Conservation (phyloP, 148 eudicot genomes). For the Rhododendron vialii region DNA sequence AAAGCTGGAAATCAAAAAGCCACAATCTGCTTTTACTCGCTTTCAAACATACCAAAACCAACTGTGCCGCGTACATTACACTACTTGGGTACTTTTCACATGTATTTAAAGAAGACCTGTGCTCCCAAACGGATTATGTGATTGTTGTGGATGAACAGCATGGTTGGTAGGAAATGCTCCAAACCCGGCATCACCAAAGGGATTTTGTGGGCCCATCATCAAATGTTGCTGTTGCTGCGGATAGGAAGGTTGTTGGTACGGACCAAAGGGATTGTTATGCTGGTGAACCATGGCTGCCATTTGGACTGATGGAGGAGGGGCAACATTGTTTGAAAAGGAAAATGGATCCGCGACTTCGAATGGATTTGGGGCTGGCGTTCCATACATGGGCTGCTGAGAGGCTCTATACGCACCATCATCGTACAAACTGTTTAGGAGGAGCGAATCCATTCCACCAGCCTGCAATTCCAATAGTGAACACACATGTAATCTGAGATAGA, state of each 20-base stretch:
- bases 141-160: conserved; percentile 34
- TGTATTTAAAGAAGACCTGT: conserved; percentile 30
- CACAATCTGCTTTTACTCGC: conserved; percentile 17
- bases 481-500: not conserved
- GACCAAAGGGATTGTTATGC: conserved; percentile 60
- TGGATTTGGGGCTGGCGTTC: conserved; percentile 80
- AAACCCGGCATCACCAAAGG: conserved; percentile 50
- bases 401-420: conserved; percentile 81
- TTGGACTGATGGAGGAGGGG: conserved; percentile 64
- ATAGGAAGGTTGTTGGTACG: conserved; percentile 58
- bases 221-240: conserved; percentile 42
- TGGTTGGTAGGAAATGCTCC: conserved; percentile 38
- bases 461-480: conserved; percentile 21
- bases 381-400: conserved; percentile 73
- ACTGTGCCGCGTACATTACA: conserved; percentile 14
- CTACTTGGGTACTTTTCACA: conserved; percentile 7
- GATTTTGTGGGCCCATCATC: conserved; percentile 37
- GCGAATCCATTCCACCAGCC: conserved; percentile 97
- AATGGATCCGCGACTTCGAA: conserved; percentile 85
- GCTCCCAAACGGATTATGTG: conserved; percentile 50
- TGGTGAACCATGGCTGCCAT: conserved; percentile 56
- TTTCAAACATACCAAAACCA: conserved; percentile 26
- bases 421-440: conserved; percentile 74
- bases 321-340: conserved; percentile 50
- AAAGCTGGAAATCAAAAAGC: not conserved